Conservation (phyloP, 176 grass and related monocot species). For the Stipa capillata region DNA sequence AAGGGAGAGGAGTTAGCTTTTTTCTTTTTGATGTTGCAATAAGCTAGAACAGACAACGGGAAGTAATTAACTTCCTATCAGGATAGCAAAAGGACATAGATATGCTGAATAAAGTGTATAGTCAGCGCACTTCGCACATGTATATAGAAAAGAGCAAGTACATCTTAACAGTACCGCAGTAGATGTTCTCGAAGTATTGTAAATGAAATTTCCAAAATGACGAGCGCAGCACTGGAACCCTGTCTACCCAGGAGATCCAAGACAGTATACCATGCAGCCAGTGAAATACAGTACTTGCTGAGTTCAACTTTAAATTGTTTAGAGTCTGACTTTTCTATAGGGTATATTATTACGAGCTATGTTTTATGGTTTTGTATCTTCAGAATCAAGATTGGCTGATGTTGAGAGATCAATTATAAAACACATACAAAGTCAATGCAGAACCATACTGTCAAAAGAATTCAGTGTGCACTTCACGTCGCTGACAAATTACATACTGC, state of each 20-base stretch:
- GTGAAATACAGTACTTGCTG: background rate
- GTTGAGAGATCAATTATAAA: background rate
- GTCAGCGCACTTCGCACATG: too few relatives aligned
- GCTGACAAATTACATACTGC: background rate
- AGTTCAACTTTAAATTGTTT: background rate
- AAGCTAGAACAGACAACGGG: background rate
- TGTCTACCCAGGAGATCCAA: background rate
- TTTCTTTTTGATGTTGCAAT: background rate
- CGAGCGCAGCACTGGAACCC: background rate
- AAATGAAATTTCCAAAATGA: background rate
- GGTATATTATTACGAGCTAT: background rate
- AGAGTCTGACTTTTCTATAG: background rate
- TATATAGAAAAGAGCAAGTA: background rate
- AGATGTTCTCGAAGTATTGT: background rate
- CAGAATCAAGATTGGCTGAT: background rate
- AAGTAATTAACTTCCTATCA: background rate
- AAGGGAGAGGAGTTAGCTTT: background rate
- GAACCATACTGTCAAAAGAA: background rate
- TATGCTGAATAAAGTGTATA: background rate
- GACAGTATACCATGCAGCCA: background rate
- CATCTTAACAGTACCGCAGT: background rate
- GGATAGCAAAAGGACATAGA: background rate
- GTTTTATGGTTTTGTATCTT: background rate
- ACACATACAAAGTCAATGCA: background rate
- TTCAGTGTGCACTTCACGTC: background rate